Conservation (phyloP, 176 grass and related monocot species). For the Aegilops longissima region DNA sequence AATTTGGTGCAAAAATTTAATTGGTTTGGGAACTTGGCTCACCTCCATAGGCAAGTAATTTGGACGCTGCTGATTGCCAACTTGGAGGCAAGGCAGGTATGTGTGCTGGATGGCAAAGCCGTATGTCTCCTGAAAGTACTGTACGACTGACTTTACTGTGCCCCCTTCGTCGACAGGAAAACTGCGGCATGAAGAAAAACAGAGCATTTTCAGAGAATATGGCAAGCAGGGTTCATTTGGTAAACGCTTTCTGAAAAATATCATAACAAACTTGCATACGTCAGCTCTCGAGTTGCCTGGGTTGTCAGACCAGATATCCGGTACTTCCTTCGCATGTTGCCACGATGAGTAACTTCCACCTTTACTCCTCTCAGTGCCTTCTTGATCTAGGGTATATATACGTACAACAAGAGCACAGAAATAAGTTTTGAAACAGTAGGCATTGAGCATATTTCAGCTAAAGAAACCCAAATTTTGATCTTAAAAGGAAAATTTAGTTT, state of each 20-base stretch:
- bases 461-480: neutral
- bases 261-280: conserved; percentile 39
- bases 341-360: conserved; percentile 86
- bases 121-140: conserved; percentile 97
- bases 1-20: neutral
- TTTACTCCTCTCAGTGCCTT: conserved; percentile 83
- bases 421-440: neutral
- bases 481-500: conserved; percentile 16
- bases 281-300: conserved; percentile 84
- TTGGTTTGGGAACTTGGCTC: neutral
- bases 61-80: conserved; percentile 84
- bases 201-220: neutral
- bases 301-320: conserved; percentile 73
- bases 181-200: conserved; percentile 39
- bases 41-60: conserved; percentile 99
- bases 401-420: neutral
- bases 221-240: neutral
- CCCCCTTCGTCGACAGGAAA: conserved; percentile 86
- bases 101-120: conserved; percentile 85
- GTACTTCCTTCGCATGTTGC: conserved; percentile 89
- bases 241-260: neutral
- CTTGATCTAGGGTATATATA: conserved; percentile 51
- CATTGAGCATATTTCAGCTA: neutral
- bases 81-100: conserved; percentile 83
- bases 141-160: conserved; percentile 80